Evolutionary conservation across 176 grass and related monocot species (phyloP), one percentile per base, ranked within the genome.

Genomic region (Ampelocalamus luodianensis): DNA sequence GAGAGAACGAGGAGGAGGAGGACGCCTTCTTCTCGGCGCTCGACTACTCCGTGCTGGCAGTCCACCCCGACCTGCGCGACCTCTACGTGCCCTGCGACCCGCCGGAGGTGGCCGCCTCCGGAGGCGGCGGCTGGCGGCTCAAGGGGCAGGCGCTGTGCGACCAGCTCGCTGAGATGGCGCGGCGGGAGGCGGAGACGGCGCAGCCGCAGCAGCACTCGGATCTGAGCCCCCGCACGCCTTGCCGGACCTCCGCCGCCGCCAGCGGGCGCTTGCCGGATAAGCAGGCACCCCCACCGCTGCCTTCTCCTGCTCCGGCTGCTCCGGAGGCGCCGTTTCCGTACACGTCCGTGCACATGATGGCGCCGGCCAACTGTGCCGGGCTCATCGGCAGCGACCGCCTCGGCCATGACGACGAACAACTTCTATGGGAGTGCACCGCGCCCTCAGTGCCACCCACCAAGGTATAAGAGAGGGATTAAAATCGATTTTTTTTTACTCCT

Each of bases 101-200:
- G 20, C 89, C 85, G 24, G 79, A 83, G 68, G 72, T 86, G 54
- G 50, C 63, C 1, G 60, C 62, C 22, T 7, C 50, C 20, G 80
- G 4, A 0, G 70, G 8, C 42, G 75, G 51, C 75, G 24, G 54
- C 0, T 81, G 82, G 20, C 81, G 59, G 51, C 83, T 84, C 76
- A 86, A 84, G 48, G 82, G 79, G 49, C 53, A 90, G 29, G 88
- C 85, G 27, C 83, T 95, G 65, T 44, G 68, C 67, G 60, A 88
- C 71, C 93, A 95, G 83, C 93, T 95, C 44, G 79, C 84, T 1
- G 93, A 95, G 83, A 88, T 92, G 81, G 90, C 90, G 29, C 88
- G 54, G 1, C 72, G 84, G 12, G 90, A 95, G 37, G 74, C 26
- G 42, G 64, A 55, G 13, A 6, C 48, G 40, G 10, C 38, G 66